Evolutionary conservation across 2,329 filamentous ascomycete genomes (phyloP), one percentile per base, ranked within the genome.

Genomic region (Endothia cerciana): DNA sequence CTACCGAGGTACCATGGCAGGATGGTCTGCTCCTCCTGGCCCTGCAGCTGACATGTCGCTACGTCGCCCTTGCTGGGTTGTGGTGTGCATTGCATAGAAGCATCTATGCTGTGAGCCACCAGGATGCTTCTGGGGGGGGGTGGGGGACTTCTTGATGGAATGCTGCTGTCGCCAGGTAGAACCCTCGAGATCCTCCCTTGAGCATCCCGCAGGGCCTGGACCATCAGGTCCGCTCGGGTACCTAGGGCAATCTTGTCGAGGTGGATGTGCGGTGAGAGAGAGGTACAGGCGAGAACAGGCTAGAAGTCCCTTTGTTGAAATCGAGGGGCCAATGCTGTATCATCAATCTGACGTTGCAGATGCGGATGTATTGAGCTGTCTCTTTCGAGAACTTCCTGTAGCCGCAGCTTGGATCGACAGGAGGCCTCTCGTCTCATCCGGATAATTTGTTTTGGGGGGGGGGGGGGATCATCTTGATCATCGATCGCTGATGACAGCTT

Each of bases 61-160:
- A 28, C 5, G 17, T 33, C 10, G n/a, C 45, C 45, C 45, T 22
- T 49, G 45, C 45, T 49, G 45, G 45, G 10, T 13, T 30, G 15
- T 51, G 47, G 25, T 53, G 49, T 53, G 28, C 49, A 53, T 33
- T 19, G 49, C 49, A 33, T 53, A 33, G 28, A 53, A 53, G 49
- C 49, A 53, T 33, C 13, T 53, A 25, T 19, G 28, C 13, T 53
- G 49, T 53, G 22, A 53, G 49, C 49, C 28, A 25, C 49, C 49
- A 53, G 17, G 4, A 33, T n/a, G 15, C 49, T 33, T 53, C 49
- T 30, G 49, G 15, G 22, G 22, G 22, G 22, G 45, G 40, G n/a
- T n/a, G n/a, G n/a, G n/a, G n/a, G n/a, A n/a, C 40, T 17, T 49
- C 45, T 22, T 49, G 3, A 7, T 22, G 45, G 40, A 19, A n/a